Evolutionary conservation across 2,329 filamentous ascomycete genomes (phyloP), one percentile per base, ranked within the genome.

Genomic region (Chrysoporthe cubensis): DNA sequence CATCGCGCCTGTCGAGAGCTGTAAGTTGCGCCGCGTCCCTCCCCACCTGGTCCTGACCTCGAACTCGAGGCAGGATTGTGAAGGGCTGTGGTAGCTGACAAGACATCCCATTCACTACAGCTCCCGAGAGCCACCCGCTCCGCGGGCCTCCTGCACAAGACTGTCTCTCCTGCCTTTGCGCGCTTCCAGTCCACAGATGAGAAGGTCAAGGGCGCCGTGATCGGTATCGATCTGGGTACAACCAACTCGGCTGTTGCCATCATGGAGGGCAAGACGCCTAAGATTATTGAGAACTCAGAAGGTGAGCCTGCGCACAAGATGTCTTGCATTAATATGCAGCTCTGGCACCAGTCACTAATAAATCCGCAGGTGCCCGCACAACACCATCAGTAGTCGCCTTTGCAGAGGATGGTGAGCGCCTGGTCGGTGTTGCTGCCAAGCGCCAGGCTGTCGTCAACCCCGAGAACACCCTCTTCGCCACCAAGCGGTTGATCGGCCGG

Each of bases 391-490:
- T 97, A 67, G 95, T 98, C 72, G 96, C 92, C 76, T 98, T 98
- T 81, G 91, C 94, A 73, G 91, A 96, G 84, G 94, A 97, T 79
- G 94, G 94, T 73, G 95, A 98, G 88, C 91, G 95, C 78, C 87
- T 98, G 71, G 95, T 98, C 74, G 95, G 95, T 91, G 94, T 97
- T 74, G 93, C 95, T 71, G 95, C 95, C 76, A 98, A 98, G 89
- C 94, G 94, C 78, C 95, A 98, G 85, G 95, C 94, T 72, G 95
- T 97, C 75, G 94, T 98, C 77, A 98, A 98, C 87, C 95, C 95
- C 70, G 94, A 97, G 83, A 97, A 97, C 87, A 98, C 95, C 68
- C 90, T 98, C 69, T 98, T 97, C 81, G 95, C 94, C 80, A 97
- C 95, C 73, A 98, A 98, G 90, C 93, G 95, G 88, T 90, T 98